These are phyloP conservation scores for Zea luxurians DNA, from an alignment of 176 grass and related monocot species.

Conservation along the genomic window DNA sequence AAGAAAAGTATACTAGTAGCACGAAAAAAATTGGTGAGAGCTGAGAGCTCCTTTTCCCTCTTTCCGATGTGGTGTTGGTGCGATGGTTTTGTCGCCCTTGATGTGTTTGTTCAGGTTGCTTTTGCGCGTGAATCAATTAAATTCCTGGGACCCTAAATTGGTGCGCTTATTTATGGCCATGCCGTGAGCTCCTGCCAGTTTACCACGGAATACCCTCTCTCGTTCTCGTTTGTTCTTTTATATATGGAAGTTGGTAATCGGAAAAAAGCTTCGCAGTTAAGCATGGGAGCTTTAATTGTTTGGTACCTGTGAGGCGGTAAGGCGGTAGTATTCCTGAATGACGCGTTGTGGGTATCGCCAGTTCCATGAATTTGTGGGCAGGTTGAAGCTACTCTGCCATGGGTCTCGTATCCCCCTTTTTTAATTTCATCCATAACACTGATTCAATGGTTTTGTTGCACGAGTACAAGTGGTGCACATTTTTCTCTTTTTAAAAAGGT, in stretches of 20 bases:
- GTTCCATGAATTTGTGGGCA: neutral
- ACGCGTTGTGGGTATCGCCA: neutral
- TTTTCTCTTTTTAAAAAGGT: neutral
- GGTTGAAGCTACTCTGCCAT: neutral
- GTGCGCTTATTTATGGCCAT: constrained; percentile 6
- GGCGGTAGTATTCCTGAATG: neutral
- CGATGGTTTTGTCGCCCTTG: constrained; percentile 27
- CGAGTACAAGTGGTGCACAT: neutral
- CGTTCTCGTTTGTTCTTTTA: neutral
- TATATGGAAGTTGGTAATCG: neutral
- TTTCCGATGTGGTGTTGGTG: constrained; percentile 19
- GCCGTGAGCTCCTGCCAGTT: constrained; percentile 8
- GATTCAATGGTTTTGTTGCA: neutral
- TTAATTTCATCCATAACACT: neutral
- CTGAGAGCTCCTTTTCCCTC: constrained; percentile 4
- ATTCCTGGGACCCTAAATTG: constrained; percentile 20
- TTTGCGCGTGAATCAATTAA: constrained; percentile 49
- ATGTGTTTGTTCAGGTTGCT: constrained; percentile 29
- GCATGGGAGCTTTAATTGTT: neutral
- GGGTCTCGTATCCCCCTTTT: too few relatives aligned
- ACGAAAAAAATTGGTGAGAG: neutral
- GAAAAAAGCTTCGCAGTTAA: constrained; percentile 17
- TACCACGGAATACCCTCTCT: neutral
- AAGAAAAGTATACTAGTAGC: neutral
- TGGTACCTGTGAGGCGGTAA: neutral